Evolutionary conservation across 2,329 filamentous ascomycete genomes (phyloP).

Genomic region (Claviceps capensis): DNA sequence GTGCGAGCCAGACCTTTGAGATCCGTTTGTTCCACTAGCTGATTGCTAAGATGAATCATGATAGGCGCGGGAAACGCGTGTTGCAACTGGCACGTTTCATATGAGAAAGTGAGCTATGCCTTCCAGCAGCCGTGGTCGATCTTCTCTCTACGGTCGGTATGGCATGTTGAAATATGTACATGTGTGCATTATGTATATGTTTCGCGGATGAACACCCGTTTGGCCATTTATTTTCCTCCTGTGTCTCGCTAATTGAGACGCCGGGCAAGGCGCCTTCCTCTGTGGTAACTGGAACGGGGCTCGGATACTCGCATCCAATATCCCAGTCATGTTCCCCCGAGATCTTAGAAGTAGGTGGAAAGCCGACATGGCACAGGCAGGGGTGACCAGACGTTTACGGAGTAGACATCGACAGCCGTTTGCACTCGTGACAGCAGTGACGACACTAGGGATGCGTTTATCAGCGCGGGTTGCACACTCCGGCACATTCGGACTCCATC

Average conservation of each 20-base stretch:
- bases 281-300: neutral
- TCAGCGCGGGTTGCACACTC: neutral
- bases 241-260: constrained; percentile 8
- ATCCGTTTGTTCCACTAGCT: constrained; percentile 2
- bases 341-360: neutral
- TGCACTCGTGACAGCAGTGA: neutral
- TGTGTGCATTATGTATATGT: neutral
- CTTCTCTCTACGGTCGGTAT: neutral
- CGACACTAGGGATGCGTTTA: neutral
- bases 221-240: neutral
- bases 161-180: neutral
- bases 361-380: constrained; percentile 1
- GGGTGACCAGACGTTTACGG: neutral
- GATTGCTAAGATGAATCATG: neutral
- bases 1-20: constrained; percentile 3
- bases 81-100: neutral
- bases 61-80: neutral
- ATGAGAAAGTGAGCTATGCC: neutral
- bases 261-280: neutral
- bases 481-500: constrained; percentile 1
- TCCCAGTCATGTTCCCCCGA: neutral
- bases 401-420: neutral
- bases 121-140: neutral
- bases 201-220: neutral
- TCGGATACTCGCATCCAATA: constrained; percentile 5